These are phyloP conservation scores for Magnaporthales sp. DNA, from an alignment of 2,329 filamentous ascomycete species.

Conservation along the genomic window DNA sequence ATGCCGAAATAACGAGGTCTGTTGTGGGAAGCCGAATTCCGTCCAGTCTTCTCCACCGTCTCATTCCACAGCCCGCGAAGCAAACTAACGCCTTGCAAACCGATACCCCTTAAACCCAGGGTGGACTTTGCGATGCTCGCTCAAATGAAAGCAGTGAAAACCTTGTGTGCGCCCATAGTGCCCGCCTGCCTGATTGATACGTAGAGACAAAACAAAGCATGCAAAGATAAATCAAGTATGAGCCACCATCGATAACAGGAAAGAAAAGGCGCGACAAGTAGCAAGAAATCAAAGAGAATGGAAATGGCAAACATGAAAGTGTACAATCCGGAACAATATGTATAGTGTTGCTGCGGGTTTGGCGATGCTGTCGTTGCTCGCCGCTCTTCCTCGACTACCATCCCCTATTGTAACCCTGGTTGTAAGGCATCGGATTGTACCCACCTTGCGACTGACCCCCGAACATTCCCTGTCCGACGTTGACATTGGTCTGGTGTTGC, in stretches of 20 bases:
- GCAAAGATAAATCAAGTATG: conserved; percentile 7
- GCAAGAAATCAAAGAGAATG: not conserved
- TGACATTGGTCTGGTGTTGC: conserved; percentile 75
- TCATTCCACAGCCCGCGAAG: not conserved
- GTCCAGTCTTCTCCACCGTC: not conserved
- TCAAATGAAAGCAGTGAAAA: conserved; percentile 12
- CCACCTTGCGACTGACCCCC: conserved; percentile 87
- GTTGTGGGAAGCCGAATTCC: not conserved
- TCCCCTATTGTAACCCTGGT: conserved; percentile 62
- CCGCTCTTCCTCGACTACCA: conserved; percentile 28
- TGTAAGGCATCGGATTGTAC: conserved; percentile 88
- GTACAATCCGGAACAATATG: conserved; percentile 1
- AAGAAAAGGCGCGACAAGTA: conserved; percentile 2
- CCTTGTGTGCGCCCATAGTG: not conserved
- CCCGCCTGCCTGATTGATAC: not conserved
- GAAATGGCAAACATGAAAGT: not conserved
- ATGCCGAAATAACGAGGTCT: conserved; percentile 8
- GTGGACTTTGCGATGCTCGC: conserved; percentile 14
- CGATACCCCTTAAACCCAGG: conserved; percentile 7
- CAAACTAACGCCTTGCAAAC: conserved; percentile 5
- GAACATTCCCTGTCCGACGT: conserved; percentile 84
- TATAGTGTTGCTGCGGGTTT: conserved; percentile 1
- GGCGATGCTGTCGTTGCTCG: conserved; percentile 5
- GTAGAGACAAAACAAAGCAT: conserved; percentile 6
- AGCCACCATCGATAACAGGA: conserved; percentile 6